Conservation (phyloP, 2,329 filamentous ascomycete species). For the Colletotrichum sidae region DNA sequence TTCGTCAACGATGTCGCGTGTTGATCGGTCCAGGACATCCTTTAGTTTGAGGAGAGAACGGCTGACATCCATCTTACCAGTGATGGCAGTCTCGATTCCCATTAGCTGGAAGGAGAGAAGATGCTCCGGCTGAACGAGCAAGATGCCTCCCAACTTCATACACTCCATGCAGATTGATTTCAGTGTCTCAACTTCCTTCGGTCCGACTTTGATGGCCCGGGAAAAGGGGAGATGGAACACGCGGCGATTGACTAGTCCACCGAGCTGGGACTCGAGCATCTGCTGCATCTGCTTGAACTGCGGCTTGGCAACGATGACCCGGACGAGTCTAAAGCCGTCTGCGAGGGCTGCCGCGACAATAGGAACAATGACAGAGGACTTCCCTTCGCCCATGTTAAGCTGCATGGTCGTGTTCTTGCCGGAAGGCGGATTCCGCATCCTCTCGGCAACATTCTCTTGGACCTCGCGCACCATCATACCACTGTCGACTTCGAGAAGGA, state of each 20-base stretch:
- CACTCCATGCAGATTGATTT: constrained; percentile 57
- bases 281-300: constrained; percentile 71
- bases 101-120: constrained; percentile 73
- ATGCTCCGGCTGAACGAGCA: constrained; percentile 74
- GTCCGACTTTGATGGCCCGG: constrained; percentile 53
- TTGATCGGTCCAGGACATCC: constrained; percentile 54
- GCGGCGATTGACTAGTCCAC: constrained; percentile 64
- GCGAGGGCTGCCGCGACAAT: constrained; percentile 68
- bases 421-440: constrained; percentile 61
- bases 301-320: constrained; percentile 71
- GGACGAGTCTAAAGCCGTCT: constrained; percentile 60
- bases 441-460: constrained; percentile 66
- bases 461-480: constrained; percentile 69
- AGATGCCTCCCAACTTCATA: constrained; percentile 60
- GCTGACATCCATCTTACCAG: constrained; percentile 44
- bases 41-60: constrained; percentile 53
- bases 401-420: constrained; percentile 68
- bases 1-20: constrained; percentile 72
- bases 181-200: constrained; percentile 49
- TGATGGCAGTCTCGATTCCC: constrained; percentile 62
- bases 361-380: constrained; percentile 76
- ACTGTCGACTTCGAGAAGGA: constrained; percentile 74
- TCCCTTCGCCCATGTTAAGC: constrained; percentile 79
- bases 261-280: constrained; percentile 64
- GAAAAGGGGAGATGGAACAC: constrained; percentile 71